Base-by-base conservation (phyloP, 2,329 filamentous ascomycete genomes). In the Ophiobolus disseminans region DNA sequence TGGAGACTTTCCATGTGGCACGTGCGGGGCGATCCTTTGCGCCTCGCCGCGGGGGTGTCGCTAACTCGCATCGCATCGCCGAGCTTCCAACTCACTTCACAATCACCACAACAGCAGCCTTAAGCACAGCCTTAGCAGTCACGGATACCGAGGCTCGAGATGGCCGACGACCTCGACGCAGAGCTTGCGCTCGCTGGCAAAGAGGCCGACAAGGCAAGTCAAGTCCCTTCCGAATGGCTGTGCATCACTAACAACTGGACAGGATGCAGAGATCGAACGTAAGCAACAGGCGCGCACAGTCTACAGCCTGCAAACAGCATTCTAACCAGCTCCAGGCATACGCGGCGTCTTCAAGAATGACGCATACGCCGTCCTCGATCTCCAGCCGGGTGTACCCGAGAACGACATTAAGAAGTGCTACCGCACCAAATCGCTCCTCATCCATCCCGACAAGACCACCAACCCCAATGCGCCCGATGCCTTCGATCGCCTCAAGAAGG, bases 381-480 rank as follows among this genome's bases (percentile, higher is more conserved):
- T 99, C 36, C 91, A 96, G 73, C 94, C 94, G 3, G 94, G 94
- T 69, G 91, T 97, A 16, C 86, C 94, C 46, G 93, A 97, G 64
- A 92, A 90, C 50, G 94, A 97, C 77, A 97, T 99, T 80, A 97
- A 97, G 77, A 80, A 87, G 62, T 84, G 85, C 60, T 99, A 97
- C 78, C 92, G 94, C 80, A 92, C 91, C 66, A 97, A 97, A 76
- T 99, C 94, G n/a, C 87, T 99, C 48, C 86, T 99, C 39, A 97
- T 99, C 78, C 94, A 99, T 79, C 94, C 94, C 5, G 94, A 99
- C 80, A 99, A 99, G 75, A 97, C 94, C 47, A 86, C 86, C 68
- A 97, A 99, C 70, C 88, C 91, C 0, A 84, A 81, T 39, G 94
- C 94, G 0, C 93, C 94, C 3, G 94, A 97, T 66, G 94, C 94